A percentile compares a stretch with the other conserved stretches of the same genome.
Evolutionary conservation across 2,329 filamentous ascomycete species (phyloP).

Genomic region (Botryotinia convoluta): DNA sequence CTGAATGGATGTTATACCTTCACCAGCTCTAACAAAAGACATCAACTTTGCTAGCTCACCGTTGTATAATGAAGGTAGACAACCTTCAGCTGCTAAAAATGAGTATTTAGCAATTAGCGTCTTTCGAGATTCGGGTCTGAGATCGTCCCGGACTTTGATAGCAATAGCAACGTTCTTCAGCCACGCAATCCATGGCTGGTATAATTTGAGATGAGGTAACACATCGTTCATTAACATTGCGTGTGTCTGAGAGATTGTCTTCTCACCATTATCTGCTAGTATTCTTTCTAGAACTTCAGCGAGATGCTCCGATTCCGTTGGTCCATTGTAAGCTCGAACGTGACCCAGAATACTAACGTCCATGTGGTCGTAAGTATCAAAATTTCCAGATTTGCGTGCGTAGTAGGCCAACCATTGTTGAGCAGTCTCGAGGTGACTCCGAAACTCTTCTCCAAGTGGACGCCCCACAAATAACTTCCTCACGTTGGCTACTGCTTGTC

Average conservation of each 20-base stretch:
- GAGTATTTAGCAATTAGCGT: background rate
- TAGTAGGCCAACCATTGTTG: background rate
- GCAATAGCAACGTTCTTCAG: slow-evolving; percentile 4
- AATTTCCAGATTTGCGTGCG: background rate
- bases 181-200: slow-evolving; percentile 6
- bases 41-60: slow-evolving; percentile 1
- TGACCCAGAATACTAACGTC: background rate
- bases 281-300: background rate
- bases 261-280: background rate
- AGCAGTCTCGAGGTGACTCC: background rate
- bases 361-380: background rate
- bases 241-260: background rate
- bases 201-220: background rate
- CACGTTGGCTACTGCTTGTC: background rate
- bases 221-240: background rate
- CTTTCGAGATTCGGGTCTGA: background rate
- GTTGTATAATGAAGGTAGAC: slow-evolving; percentile 1
- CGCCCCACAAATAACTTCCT: slow-evolving; percentile 11
- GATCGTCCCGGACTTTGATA: background rate
- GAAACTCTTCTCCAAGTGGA: background rate
- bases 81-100: background rate
- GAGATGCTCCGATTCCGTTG: background rate
- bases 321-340: background rate
- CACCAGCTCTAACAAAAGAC: background rate
- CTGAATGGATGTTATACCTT: background rate